Percentiles rank a stretch among this genome's conserved stretches.
phyloP scores from a whole-genome alignment of 148 eudicot genomes.

The Rhododendron williamsianum region DNA sequence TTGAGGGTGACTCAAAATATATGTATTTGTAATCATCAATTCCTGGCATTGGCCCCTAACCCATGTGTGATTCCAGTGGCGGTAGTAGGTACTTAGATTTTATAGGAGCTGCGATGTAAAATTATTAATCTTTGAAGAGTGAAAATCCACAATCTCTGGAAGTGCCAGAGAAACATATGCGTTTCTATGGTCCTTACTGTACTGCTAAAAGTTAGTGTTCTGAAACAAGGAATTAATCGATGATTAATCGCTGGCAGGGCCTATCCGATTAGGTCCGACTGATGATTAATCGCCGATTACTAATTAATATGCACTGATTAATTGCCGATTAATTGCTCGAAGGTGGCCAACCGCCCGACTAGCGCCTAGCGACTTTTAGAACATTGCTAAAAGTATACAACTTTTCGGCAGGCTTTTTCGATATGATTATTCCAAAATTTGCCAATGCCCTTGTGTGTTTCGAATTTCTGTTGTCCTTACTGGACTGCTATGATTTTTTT shows the following conservation, averaged over 20 bases:
- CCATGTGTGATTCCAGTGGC: not conserved
- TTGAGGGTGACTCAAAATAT: not conserved
- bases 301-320: too few relatives aligned
- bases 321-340: too few relatives aligned
- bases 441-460: not conserved
- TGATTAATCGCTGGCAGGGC: too few relatives aligned
- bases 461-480: not conserved
- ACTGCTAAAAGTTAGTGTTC: not conserved
- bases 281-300: too few relatives aligned
- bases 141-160: not conserved
- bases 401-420: not conserved
- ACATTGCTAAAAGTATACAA: not conserved
- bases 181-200: not conserved
- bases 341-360: too few relatives aligned
- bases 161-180: not conserved
- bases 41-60: not conserved
- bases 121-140: not conserved
- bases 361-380: too few relatives aligned
- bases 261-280: too few relatives aligned
- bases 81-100: not conserved
- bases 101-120: not conserved
- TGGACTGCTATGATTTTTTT: not conserved
- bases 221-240: too few relatives aligned
- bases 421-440: not conserved
- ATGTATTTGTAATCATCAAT: not conserved